Evolutionary conservation across 2,329 filamentous ascomycete genomes (phyloP).

Genomic region (Fusarium tuaranense): DNA sequence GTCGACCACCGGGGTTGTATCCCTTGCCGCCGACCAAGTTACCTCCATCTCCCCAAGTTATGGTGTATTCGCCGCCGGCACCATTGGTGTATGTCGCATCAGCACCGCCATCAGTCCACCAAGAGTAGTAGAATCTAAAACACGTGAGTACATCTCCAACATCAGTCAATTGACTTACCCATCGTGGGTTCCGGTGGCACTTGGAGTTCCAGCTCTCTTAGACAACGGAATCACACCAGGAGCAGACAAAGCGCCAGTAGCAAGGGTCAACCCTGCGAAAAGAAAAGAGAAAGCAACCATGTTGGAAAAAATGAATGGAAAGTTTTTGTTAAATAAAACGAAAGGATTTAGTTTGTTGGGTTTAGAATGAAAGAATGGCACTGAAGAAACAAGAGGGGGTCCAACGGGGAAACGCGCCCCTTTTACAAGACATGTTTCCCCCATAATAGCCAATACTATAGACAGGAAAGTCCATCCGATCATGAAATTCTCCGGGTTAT

Average conservation of each 20-base stretch:
- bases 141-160: background rate
- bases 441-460: conserved; percentile 8
- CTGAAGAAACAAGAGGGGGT: conserved; percentile 1
- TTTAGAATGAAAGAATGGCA: background rate
- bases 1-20: conserved; percentile 37
- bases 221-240: conserved; percentile 40
- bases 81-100: conserved; percentile 59
- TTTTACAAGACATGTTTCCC: background rate
- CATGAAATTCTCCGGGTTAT: conserved; percentile 10
- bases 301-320: conserved; percentile 9
- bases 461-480: background rate
- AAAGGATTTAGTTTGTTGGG: conserved; percentile 4
- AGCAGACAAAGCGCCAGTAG: conserved; percentile 32
- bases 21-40: conserved; percentile 42
- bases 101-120: conserved; percentile 59
- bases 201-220: conserved; percentile 49
- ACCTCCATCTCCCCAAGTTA: conserved; percentile 52
- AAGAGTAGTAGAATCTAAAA: conserved; percentile 57
- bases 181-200: conserved; percentile 49
- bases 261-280: conserved; percentile 41
- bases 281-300: conserved; percentile 44
- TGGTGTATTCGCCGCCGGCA: conserved; percentile 56
- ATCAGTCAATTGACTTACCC: conserved; percentile 39
- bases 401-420: background rate
- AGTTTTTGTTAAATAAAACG: background rate